Percentiles rank a stretch among this genome's conserved stretches.
Conservation (phyloP, 306 rosid genomes). For the Biancaea sappan region DNA sequence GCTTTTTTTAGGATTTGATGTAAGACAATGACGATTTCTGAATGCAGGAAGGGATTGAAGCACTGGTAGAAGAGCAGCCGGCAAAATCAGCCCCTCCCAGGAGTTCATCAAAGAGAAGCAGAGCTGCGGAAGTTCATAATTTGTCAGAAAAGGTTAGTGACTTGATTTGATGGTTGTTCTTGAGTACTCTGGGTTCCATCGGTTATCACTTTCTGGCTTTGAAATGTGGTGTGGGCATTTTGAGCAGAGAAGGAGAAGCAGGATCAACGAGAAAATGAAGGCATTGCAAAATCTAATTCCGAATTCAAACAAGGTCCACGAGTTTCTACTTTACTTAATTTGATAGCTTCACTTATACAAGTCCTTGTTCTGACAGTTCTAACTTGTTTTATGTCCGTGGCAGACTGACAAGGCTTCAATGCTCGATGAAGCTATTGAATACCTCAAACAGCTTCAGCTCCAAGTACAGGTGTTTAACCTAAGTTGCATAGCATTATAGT, state of each 20-base stretch:
- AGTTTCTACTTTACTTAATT: constrained; percentile 22
- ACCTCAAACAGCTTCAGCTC: constrained; percentile 98
- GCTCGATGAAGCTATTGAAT: constrained; percentile 98
- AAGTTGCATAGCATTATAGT: constrained; percentile 16
- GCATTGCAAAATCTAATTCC: constrained; percentile 95
- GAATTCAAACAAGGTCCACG: constrained; percentile 82
- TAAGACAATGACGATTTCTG: constrained; percentile 3
- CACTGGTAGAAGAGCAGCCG: constrained; percentile 58
- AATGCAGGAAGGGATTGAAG: constrained; percentile 77
- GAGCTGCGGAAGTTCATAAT: constrained; percentile 99
- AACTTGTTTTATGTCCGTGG: constrained; percentile 30
- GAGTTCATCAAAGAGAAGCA: constrained; percentile 83
- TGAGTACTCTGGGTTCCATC: constrained; percentile 7
- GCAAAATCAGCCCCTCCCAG: constrained; percentile 46
- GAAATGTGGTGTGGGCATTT: constrained; percentile 27
- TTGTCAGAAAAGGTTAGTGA: constrained; percentile 83
- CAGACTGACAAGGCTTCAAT: constrained; percentile 98
- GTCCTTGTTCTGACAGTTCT: constrained; percentile 9
- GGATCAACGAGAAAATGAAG: constrained; percentile 95
- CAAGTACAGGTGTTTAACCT: constrained; percentile 79
- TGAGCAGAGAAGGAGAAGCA: constrained; percentile 93
- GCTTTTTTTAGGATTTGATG: neutral
- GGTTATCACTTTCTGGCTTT: constrained; percentile 15
- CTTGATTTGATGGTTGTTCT: neutral
- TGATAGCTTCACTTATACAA: neutral